Base-by-base conservation (phyloP, 805 yeast species). In the Pichia paraexigua region DNA sequence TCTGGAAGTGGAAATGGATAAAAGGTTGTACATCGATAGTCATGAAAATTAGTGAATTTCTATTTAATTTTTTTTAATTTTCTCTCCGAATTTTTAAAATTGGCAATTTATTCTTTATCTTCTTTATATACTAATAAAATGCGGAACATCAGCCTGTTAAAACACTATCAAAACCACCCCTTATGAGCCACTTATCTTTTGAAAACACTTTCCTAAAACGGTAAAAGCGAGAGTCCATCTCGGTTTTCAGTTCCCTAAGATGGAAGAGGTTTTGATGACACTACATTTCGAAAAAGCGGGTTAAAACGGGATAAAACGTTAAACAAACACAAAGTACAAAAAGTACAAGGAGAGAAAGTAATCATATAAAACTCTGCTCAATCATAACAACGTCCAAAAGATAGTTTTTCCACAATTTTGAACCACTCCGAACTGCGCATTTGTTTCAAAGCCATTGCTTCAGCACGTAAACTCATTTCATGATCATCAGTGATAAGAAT, bases 401-500 rank as follows among this genome's bases (percentile, higher is more conserved):
- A 69, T 27, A 74, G 63, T 44, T 63, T 63, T 51, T 77, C 83
- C 46, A 80, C 65, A 51, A 74, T 79, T 63, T 80, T 80, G 47
- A 82, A 69, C 87, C 87, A 82, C 17, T 53, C 54, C 53, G 75
- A 72, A 53, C 85, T 79, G 49, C 78, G 80, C 63, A 73, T 78
- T 44, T 79, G 74, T 8, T 76, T 69, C 41, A 80, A 70, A 0
- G 80, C 81, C n/a, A 76, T 69, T 4, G 79, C 69, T 58, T 79
- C 77, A 2, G 88, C 83, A 56, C 87, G 77, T 41, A 81, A 64
- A 55, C 86, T 71, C 87, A 86, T 81, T 56, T 82, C 84, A 50
- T 82, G 69, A 62, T 87, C 92, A 65, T 86, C 92, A 2, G 91
- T 83, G 39, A 86, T 78, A 47, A 86, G 66, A 27, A 83, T 74